Percentiles rank a stretch among this genome's conserved stretches.
Conservation (phyloP, 768 basidiomycete species). For the Boletus bicolor region DNA sequence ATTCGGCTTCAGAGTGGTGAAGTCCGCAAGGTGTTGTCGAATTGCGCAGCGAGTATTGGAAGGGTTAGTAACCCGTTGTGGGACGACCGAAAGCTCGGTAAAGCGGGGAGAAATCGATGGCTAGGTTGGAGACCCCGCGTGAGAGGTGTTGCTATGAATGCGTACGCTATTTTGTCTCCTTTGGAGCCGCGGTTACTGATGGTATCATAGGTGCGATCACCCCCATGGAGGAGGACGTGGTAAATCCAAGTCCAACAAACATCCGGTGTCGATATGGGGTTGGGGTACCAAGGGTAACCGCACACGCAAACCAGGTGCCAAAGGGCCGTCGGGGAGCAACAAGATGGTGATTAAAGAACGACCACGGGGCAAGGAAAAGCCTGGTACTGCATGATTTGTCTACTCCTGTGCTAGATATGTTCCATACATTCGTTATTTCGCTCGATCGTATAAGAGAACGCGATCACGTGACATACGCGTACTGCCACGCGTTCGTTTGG, state of each 20-base stretch:
- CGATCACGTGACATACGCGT: constrained; percentile 33
- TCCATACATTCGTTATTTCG: neutral
- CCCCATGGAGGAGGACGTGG: constrained; percentile 98
- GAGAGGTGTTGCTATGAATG: constrained; percentile 96
- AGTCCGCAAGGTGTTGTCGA: constrained; percentile 77
- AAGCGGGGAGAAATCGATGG: constrained; percentile 89
- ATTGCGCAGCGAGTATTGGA: constrained; percentile 87
- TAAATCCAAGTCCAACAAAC: constrained; percentile 94
- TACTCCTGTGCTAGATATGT: neutral
- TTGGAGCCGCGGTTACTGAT: neutral
- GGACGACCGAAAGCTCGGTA: constrained; percentile 81
- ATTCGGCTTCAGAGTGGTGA: constrained; percentile 91
- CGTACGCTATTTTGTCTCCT: constrained; percentile 45
- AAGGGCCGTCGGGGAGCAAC: constrained; percentile 60
- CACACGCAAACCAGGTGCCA: constrained; percentile 89
- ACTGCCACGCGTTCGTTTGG: constrained; percentile 31
- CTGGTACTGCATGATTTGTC: neutral
- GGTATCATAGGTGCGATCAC: constrained; percentile 64
- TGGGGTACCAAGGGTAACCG: constrained; percentile 91
- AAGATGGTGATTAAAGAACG: constrained; percentile 86
- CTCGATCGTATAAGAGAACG: constrained; percentile 13
- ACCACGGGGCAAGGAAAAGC: constrained; percentile 66
- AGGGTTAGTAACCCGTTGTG: constrained; percentile 89
- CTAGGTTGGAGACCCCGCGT: constrained; percentile 81
- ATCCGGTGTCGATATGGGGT: constrained; percentile 89